Conservation (phyloP, 441 rosid genomes). For the Populus hybrid region DNA sequence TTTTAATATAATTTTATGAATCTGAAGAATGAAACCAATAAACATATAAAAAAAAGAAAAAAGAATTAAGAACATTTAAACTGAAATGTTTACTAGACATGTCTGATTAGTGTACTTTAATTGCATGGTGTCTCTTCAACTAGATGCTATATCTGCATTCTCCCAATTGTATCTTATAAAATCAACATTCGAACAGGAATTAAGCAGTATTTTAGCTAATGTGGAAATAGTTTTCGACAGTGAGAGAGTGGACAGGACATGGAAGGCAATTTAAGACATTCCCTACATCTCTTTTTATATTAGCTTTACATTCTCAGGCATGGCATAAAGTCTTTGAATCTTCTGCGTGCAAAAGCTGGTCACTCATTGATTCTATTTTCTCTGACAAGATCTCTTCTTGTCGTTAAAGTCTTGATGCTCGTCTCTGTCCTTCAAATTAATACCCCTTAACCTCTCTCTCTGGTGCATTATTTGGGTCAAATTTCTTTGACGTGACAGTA, state of each 20-base stretch:
- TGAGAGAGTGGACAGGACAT: background rate
- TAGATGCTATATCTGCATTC: too few relatives aligned
- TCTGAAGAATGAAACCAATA: too few relatives aligned
- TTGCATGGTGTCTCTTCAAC: too few relatives aligned
- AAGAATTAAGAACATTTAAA: too few relatives aligned
- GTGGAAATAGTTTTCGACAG: background rate
- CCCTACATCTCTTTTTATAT: background rate
- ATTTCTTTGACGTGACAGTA: background rate
- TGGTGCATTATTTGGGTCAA: background rate
- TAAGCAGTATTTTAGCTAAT: background rate
- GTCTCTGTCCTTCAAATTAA: conserved; percentile 6
- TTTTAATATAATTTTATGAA: too few relatives aligned
- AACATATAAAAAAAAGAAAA: too few relatives aligned
- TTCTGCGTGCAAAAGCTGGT: conserved; percentile 20
- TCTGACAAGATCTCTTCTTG: conserved; percentile 35
- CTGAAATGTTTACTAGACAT: too few relatives aligned
- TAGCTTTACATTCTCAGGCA: background rate
- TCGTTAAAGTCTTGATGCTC: conserved; percentile 27
- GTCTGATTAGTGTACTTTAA: too few relatives aligned
- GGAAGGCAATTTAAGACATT: conserved; percentile 17
- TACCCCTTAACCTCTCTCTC: background rate
- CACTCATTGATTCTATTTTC: conserved; percentile 1
- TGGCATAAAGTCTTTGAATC: background rate
- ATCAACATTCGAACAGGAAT: background rate
- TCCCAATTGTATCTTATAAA: background rate